Evolutionary conservation across 1,284 basidiomycete genomes (phyloP), one percentile per base, ranked within the genome.

Genomic region (Ceratobasidium sp.): DNA sequence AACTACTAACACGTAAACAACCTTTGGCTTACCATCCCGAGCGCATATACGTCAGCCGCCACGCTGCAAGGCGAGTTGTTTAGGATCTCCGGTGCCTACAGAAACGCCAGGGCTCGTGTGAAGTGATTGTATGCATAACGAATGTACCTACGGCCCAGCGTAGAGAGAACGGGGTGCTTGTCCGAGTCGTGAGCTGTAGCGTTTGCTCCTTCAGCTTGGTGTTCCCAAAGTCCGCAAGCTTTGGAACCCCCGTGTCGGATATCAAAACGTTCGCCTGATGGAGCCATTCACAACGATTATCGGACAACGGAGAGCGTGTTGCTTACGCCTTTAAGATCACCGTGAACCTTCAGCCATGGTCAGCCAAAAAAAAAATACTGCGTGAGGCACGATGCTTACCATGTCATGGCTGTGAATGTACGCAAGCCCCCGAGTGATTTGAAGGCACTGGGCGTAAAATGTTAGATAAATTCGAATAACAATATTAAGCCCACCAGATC

Each of bases 171-270:
- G 13, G 23, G 0, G 56, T 26, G 28, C 23, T 33, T 10, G 56
- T 58, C 2, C 56, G 13, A 1, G 23, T 33, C 12, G 56, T 28
- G 28, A 58, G 10, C 2, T 28, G 23, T 33, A 58, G 2, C 1
- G 23, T 58, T 9, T 58, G 28, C 56, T 58, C 28, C 15, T 15
- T 28, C 23, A 58, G 28, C n/a, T 10, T 33, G 10, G 56, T 33
- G 28, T 58, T 58, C n/a, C 56, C 56, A 28, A 58, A 58, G 28
- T 58, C 56, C 9, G 56, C 28, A 12, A 58, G 56, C 56, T 58
- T 58, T 58, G 56, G 20, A 28, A 33, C 56, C 4, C 56, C 56
- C 7, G 56, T 58, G 23, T 26, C 28, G 28, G 56, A 58, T 58
- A 58, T 58, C 6, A 58, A 7, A 4, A 58, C 56, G n/a, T 58